A percentile compares a stretch with the other conserved stretches of the same genome.
These are phyloP conservation scores for Waitea zeae DNA, from an alignment of 1,284 basidiomycete genomes.

Conservation along the genomic window DNA sequence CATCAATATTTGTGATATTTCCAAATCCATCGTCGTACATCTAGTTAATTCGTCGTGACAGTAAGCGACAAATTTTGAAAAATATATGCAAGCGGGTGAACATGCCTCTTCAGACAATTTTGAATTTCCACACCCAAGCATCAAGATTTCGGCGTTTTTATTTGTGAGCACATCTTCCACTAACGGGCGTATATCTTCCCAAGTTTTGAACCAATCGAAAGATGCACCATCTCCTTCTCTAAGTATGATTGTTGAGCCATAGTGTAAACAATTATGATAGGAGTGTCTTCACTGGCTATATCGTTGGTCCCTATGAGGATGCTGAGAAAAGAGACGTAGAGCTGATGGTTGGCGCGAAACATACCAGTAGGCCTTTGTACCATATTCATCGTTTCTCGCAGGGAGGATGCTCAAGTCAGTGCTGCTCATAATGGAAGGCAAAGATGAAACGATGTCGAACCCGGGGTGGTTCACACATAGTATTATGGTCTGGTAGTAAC, in stretches of 20 bases:
- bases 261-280: slow-evolving; percentile 3
- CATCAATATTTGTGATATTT: slow-evolving; percentile 76
- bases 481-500: too few species aligned
- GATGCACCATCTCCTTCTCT: slow-evolving; percentile 47
- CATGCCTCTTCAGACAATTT: slow-evolving; percentile 55
- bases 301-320: slow-evolving; percentile 38
- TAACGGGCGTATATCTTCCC: slow-evolving; percentile 42
- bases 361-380: slow-evolving; percentile 62
- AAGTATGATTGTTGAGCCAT: not conserved
- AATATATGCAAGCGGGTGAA: slow-evolving; percentile 3
- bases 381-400: slow-evolving; percentile 26
- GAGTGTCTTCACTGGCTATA: slow-evolving; percentile 37
- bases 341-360: slow-evolving; percentile 6
- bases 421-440: too few species aligned
- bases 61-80: not conserved
- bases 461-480: too few species aligned
- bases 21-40: slow-evolving; percentile 86
- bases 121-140: slow-evolving; percentile 88
- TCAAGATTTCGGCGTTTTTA: slow-evolving; percentile 55
- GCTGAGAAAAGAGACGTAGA: not conserved
- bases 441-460: too few species aligned
- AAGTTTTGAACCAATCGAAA: slow-evolving; percentile 83
- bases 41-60: slow-evolving; percentile 19
- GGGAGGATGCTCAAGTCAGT: too few species aligned
- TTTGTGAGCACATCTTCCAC: slow-evolving; percentile 49